Evolutionary conservation across 768 basidiomycete genomes (phyloP).

Genomic region (Tulasnella calospora): DNA sequence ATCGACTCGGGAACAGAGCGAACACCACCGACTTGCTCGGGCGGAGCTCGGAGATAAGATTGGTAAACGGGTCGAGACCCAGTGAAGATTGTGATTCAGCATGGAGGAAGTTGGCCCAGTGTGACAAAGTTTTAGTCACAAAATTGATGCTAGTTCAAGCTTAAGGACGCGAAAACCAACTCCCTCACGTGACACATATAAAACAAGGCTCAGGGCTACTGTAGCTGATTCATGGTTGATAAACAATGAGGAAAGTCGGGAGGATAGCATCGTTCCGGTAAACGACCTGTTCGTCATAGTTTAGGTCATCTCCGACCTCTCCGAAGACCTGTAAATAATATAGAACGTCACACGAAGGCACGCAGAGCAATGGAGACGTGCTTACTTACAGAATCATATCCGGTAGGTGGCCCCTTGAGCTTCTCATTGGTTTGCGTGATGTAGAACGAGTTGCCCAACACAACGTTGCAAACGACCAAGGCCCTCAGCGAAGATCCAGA

Average conservation of each 20-base stretch:
- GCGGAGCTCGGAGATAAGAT: too few species aligned
- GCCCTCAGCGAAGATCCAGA: slow-evolving; percentile 1
- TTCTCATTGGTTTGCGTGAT: background rate
- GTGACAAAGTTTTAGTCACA: too few species aligned
- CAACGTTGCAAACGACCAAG: slow-evolving; percentile 7
- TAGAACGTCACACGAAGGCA: background rate
- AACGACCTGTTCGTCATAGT: slow-evolving; percentile 16
- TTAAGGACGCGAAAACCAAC: too few species aligned
- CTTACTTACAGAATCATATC: slow-evolving; percentile 1
- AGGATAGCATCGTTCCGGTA: slow-evolving; percentile 6
- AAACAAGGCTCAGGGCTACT: too few species aligned
- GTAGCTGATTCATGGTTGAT: background rate
- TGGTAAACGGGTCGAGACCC: too few species aligned
- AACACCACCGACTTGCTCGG: too few species aligned
- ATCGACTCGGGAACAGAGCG: too few species aligned
- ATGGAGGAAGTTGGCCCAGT: too few species aligned
- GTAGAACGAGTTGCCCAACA: background rate
- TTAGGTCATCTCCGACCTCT: background rate
- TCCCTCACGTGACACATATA: too few species aligned
- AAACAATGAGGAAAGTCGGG: background rate
- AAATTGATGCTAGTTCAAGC: too few species aligned
- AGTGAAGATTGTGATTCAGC: too few species aligned
- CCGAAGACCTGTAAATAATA: background rate
- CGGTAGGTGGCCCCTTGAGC: background rate
- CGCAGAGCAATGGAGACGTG: background rate